Base-by-base conservation (phyloP, 1,284 basidiomycete species). In the Paramarasmius palmivorus region DNA sequence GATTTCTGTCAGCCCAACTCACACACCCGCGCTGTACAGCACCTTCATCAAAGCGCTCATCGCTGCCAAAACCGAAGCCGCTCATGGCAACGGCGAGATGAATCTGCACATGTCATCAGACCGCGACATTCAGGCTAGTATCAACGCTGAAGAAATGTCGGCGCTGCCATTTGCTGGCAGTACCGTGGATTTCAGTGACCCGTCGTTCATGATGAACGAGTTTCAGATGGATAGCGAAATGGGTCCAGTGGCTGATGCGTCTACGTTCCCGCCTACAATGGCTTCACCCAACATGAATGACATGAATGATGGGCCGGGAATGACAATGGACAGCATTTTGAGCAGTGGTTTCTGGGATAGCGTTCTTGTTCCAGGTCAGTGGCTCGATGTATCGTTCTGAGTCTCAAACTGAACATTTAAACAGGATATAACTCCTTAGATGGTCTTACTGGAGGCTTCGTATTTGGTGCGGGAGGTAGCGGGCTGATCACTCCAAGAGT, bases 1-100 rank as follows among this genome's bases (percentile, higher is more conserved):
- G 20, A 81, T 88, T 51, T 85, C 93, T 20, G 86, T 84, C 41
- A 87, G 88, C 62, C 74, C 86, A 1, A 74, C 82, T 8, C 93
- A 96, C 65, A 93, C 93, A 0, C 92, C 92, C 0, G 86, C 90
- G 4, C 77, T 96, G 51, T 96, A 97, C 73, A 87, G 88, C 62
- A 79, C 83, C 14, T 95, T 96, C 76, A 78, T 96, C 22, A 86
- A 89, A 5, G 91, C 91, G 10, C 82, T 93, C 22, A 80, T 89
- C 54, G 79, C 82, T 5, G 83, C 82, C 19, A 83, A 84, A 59
- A 73, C 77, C 22, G 81, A 86, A 36, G 50, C 55, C 10, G 15
- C n/a, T n/a, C n/a, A n/a, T n/a, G n/a, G 10, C 15, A 58, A 35
- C 37, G 25, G 54, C 59, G 40, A 20, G 40, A 53, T 39, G 41